A percentile compares a stretch with the other conserved stretches of the same genome.
These are phyloP conservation scores for Amborella trichopoda DNA, from an alignment of 164 flowering plant genomes.

Conservation along the genomic window DNA sequence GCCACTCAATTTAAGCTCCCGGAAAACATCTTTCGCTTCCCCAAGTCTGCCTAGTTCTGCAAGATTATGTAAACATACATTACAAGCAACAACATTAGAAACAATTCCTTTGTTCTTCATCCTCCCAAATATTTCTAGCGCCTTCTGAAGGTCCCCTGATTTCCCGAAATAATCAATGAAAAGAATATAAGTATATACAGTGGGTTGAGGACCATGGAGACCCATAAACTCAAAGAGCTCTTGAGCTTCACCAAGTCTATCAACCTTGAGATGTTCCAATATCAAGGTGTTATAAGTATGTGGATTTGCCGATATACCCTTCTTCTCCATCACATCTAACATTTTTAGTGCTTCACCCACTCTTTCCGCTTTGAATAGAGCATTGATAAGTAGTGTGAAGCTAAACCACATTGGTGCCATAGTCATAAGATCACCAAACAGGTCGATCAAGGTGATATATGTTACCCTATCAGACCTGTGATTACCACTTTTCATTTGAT, in stretches of 20 bases:
- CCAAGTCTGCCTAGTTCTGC: slow-evolving; percentile 51
- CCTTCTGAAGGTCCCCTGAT: slow-evolving; percentile 44
- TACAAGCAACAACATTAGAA: slow-evolving; percentile 72
- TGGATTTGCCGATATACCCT: slow-evolving; percentile 59
- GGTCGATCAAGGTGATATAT: slow-evolving; percentile 70
- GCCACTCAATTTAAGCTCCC: slow-evolving; percentile 45
- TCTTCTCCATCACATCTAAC: slow-evolving; percentile 46
- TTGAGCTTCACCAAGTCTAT: slow-evolving; percentile 52
- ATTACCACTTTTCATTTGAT: slow-evolving; percentile 49
- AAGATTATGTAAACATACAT: slow-evolving; percentile 70
- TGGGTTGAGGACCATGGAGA: slow-evolving; percentile 39
- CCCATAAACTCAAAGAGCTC: slow-evolving; percentile 39
- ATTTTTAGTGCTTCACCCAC: slow-evolving; percentile 57
- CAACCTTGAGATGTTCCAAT: slow-evolving; percentile 49
- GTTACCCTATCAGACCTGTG: slow-evolving; percentile 85
- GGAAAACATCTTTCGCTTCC: slow-evolving; percentile 53
- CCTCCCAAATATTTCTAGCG: slow-evolving; percentile 58
- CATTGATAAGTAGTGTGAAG: slow-evolving; percentile 59
- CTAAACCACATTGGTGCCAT: slow-evolving; percentile 64
- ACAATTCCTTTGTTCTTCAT: slow-evolving; percentile 72
- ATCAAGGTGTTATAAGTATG: slow-evolving; percentile 77
- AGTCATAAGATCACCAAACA: slow-evolving; percentile 49
- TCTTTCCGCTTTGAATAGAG: slow-evolving; percentile 63
- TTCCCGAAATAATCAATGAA: slow-evolving; percentile 91
- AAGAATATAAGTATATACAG: slow-evolving; percentile 61